Base-by-base conservation (phyloP, 192 early-diverging fungal species). In the Phycomyces blakesleeanus region DNA sequence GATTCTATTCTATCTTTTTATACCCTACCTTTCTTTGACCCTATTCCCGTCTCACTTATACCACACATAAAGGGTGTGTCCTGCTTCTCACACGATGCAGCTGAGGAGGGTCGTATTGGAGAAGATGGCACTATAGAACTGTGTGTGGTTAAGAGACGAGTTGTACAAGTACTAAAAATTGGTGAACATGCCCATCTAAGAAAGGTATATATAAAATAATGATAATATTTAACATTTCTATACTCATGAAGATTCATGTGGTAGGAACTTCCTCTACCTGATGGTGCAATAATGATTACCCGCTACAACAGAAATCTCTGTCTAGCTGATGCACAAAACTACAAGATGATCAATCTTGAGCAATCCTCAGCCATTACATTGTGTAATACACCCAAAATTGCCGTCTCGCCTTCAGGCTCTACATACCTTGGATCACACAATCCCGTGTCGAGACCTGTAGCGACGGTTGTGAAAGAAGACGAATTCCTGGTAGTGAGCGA, bases 401-500 rank as follows among this genome's bases (percentile, higher is more conserved):
- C 64, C 0, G 37, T 40, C 12, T 40, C 70, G 18, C 44, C 66
- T n/a, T 44, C 54, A 1, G 20, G 21, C 11, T 52, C 60, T 15
- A 26, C 44, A n/a, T 18, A 53, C 20, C 20, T 61, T 21, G 6
- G 54, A 38, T 39, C 41, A 6, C 22, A 55, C 16, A 24, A 37
- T 0, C 44, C 62, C 1, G 24, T 80, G 5, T 61, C 84, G 39
- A 77, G 69, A 27, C 91, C 92, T 5, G 47, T 89, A n/a, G 78
- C 86, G 16, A 78, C 84, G 4, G 78, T 82, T 1, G 78, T 90
- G 20, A 74, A 68, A 20, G 72, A 81, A 20, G 77, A 77, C 47
- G 92, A 94, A 67, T 94, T 90, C 63, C 64, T 94, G 52, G 68
- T 94, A 5, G 87, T 83, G 8, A 83, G 81, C 37, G 81, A 74